Base-by-base conservation (phyloP, 192 early-diverging fungal genomes). In the Umbelopsis isabellina region DNA sequence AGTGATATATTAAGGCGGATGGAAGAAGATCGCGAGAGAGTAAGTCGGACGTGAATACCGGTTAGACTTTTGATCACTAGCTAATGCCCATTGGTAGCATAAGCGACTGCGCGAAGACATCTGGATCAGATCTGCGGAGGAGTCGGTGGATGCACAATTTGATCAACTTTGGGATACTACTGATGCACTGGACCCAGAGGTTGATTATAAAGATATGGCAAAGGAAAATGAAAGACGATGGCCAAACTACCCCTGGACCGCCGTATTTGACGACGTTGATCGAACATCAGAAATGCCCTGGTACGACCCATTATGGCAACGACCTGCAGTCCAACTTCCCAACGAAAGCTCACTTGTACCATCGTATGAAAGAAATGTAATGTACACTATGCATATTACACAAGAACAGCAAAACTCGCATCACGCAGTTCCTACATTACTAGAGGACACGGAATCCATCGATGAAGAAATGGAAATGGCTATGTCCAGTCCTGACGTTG, bases 21-120 rank as follows among this genome's bases (percentile, higher is more conserved):
- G 80, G 86, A 87, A 65, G 83, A 87, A 41, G 86, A 87, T 69
- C 64, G 86, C 66, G 86, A 87, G 49, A 72, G 86, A 27, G 82
- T 84, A 82, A 65, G 75, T 52, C 12, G 64, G 41, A 6, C 12
- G 46, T n/a, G 16, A 16, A 2, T 45, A 30, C 61, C 68, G 11
- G 18, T 15, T 23, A 64, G 30, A 11, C 10, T 49, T 58, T 35
- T 51, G 30, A 6, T 27, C 21, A 20, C 44, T 4, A 23, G 7
- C 49, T 16, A 8, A 45, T 55, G 41, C 33, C 33, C 44, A 18
- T 4, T 65, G 51, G 18, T 78, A 86, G 79, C 83, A 86, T 64
- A 87, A 87, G 49, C 76, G 77, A 49, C 73, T 84, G 58, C 75
- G 86, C 46, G 86, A 87, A 66, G 84, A 85, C 9, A 84, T 84